A percentile compares a stretch with the other conserved stretches of the same genome.
These are phyloP conservation scores for Verbascum thapsus DNA, from an alignment of 257 asterid species.

Conservation along the genomic window DNA sequence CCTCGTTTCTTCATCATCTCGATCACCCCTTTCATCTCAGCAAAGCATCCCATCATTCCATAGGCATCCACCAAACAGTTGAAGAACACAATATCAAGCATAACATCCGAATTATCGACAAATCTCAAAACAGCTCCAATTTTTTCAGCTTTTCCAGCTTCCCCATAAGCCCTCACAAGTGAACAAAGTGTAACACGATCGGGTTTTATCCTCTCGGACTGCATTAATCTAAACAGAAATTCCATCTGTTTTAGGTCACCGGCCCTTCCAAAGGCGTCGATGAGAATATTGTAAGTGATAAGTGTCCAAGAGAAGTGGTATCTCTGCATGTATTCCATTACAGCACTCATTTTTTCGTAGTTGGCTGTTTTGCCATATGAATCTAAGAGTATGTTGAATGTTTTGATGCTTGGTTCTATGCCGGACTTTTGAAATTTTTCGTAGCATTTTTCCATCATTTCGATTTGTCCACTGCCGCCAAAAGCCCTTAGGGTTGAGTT, in stretches of 20 bases:
- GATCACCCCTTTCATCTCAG: conserved; percentile 77
- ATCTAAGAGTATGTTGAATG: conserved; percentile 87
- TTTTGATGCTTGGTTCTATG: conserved; percentile 81
- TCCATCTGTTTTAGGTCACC: conserved; percentile 85
- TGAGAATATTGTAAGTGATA: conserved; percentile 82
- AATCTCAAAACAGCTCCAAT: conserved; percentile 57
- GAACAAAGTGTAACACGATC: conserved; percentile 84
- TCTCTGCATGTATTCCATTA: conserved; percentile 91
- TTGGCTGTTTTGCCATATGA: conserved; percentile 81
- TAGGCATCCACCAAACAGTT: conserved; percentile 87
- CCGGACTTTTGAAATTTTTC: conserved; percentile 84
- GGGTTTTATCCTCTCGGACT: conserved; percentile 78
- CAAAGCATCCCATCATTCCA: conserved; percentile 86
- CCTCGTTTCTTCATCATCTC: conserved; percentile 76
- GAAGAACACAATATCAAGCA: conserved; percentile 74
- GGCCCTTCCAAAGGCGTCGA: conserved; percentile 89
- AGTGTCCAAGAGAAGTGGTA: conserved; percentile 85
- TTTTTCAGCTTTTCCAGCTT: conserved; percentile 63
- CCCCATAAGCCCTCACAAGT: conserved; percentile 77
- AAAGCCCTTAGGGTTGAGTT: conserved; percentile 88
- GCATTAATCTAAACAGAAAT: conserved; percentile 85
- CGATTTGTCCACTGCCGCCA: conserved; percentile 93
- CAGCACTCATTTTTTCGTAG: conserved; percentile 84
- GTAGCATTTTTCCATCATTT: conserved; percentile 90
- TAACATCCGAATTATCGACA: conserved; percentile 70